Evolutionary conservation across 2,329 filamentous ascomycete species (phyloP).

Genomic region (Albifimbria verrucaria): DNA sequence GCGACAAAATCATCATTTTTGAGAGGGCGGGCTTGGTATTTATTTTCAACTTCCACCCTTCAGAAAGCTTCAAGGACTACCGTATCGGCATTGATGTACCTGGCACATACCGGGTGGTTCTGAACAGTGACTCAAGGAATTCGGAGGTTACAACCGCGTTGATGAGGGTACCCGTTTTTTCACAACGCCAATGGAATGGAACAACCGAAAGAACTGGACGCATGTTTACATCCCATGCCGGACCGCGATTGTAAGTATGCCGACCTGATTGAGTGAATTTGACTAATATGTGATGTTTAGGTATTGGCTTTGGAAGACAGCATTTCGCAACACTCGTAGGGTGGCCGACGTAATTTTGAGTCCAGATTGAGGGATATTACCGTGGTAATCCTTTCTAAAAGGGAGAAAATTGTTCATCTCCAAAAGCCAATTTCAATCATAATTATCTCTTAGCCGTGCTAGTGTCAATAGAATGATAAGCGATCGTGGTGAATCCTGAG

Average conservation of each 20-base stretch:
- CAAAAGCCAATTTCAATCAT: not conserved
- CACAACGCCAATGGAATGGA: conserved; percentile 88
- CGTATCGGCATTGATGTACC: conserved; percentile 80
- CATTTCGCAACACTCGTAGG: conserved; percentile 13
- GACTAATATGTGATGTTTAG: conserved; percentile 27
- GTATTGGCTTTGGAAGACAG: conserved; percentile 46
- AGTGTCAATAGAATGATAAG: no score
- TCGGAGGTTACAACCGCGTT: conserved; percentile 77
- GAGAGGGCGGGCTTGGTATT: conserved; percentile 88
- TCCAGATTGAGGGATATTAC: not conserved
- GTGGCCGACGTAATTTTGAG: not conserved
- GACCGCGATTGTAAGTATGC: conserved; percentile 69
- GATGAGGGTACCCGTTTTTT: conserved; percentile 84
- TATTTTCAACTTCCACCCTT: conserved; percentile 94
- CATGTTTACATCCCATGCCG: conserved; percentile 87
- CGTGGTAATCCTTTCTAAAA: not conserved
- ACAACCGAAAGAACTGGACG: conserved; percentile 81
- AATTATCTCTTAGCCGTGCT: not conserved
- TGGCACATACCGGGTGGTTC: conserved; percentile 82
- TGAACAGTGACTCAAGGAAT: conserved; percentile 76
- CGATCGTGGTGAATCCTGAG: no score
- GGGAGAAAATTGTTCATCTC: not conserved
- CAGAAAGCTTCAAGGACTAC: conserved; percentile 85
- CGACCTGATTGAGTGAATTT: not conserved
- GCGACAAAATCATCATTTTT: conserved; percentile 93